These are phyloP conservation scores for Ceriops zippeliana DNA, from an alignment of 345 rosid genomes.

Conservation along the genomic window DNA sequence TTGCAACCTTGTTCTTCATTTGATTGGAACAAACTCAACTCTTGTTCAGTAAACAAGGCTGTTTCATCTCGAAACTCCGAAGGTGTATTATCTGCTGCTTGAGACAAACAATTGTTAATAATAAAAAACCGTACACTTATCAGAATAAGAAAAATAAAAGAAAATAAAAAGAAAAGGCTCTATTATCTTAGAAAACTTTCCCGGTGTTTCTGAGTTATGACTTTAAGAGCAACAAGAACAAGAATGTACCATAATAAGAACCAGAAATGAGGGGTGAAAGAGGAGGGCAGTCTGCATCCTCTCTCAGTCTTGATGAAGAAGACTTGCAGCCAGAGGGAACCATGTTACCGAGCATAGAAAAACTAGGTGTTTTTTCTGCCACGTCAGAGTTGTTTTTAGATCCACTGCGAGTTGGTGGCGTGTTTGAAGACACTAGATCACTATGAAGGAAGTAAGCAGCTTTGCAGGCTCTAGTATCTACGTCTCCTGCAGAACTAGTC, in stretches of 20 bases:
- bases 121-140: neutral
- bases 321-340: neutral
- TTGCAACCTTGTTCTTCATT: constrained; percentile 5
- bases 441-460: neutral
- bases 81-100: neutral
- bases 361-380: neutral
- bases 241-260: neutral
- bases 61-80: neutral
- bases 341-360: neutral
- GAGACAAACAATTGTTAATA: neutral
- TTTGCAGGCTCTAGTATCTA: neutral
- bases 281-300: neutral
- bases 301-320: constrained; percentile 6
- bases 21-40: constrained; percentile 14
- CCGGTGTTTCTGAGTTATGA: neutral
- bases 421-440: neutral
- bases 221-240: neutral
- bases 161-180: neutral
- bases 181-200: too few relatives aligned
- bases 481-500: neutral
- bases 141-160: neutral
- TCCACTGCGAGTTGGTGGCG: neutral
- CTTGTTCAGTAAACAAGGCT: constrained; percentile 9
- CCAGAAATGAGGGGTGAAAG: neutral
- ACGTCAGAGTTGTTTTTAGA: neutral